Conservation (phyloP, 441 rosid species). For the Heliophila coronopifolia region DNA sequence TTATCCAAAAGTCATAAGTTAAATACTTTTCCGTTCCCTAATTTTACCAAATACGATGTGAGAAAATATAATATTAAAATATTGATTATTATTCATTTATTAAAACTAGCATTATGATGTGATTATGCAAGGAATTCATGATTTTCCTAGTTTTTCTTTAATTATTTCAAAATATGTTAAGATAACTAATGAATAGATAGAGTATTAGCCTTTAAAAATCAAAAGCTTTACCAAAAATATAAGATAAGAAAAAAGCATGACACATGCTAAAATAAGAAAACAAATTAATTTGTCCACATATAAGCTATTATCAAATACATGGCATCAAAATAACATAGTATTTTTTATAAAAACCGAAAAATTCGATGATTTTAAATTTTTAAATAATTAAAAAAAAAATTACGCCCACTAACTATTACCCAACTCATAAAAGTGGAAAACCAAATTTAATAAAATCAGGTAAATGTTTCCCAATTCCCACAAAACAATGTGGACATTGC, state of each 20-base stretch:
- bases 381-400: background rate
- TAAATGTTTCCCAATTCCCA: conserved; percentile 32
- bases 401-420: conserved; percentile 6
- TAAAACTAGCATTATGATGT: background rate
- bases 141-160: background rate
- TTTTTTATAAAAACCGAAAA: background rate
- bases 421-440: conserved; percentile 7
- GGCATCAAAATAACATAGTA: background rate
- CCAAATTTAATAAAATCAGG: conserved; percentile 16
- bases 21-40: background rate
- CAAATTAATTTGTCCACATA: conserved; percentile 9
- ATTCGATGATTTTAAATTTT: too few relatives aligned
- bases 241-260: background rate
- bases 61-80: background rate
- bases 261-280: background rate
- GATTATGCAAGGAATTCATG: background rate
- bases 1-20: too few relatives aligned
- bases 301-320: conserved; percentile 8
- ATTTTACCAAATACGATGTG: background rate
- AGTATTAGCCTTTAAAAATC: background rate
- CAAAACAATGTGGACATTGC: conserved; percentile 21
- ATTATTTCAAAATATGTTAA: background rate
- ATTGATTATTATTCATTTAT: too few relatives aligned
- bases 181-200: too few relatives aligned
- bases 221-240: background rate